These are phyloP conservation scores for Sequoia sempervirens DNA, from an alignment of 75 land plant genomes.

Conservation along the genomic window DNA sequence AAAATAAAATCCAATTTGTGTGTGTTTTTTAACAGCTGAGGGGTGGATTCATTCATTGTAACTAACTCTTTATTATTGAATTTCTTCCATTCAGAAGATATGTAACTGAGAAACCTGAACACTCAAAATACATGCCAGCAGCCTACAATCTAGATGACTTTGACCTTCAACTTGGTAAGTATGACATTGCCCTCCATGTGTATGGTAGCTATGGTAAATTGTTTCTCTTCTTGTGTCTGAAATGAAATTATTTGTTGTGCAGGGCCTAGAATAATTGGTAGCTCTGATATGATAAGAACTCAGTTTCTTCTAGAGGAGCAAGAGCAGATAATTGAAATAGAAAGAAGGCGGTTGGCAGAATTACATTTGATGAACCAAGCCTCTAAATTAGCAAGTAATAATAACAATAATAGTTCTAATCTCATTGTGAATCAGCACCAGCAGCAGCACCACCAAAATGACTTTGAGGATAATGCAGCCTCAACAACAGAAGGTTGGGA, in stretches of 20 bases:
- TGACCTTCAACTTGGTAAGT: conserved; percentile 1
- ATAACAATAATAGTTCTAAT: not conserved
- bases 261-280: conserved; percentile 6
- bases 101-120: not conserved
- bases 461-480: not conserved
- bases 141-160: not conserved
- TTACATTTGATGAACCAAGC: conserved; percentile 1
- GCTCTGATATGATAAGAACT: not conserved
- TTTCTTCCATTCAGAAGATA: not conserved
- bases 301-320: conserved; percentile 12
- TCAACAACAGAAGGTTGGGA: conserved; percentile 12
- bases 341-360: conserved; percentile 2
- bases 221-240: not conserved
- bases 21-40: not conserved
- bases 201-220: not conserved
- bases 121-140: not conserved
- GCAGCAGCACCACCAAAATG: conserved; percentile 7
- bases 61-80: not conserved
- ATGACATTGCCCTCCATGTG: not conserved
- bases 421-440: conserved; percentile 4
- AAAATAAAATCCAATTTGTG: not conserved
- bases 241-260: conserved; percentile 1
- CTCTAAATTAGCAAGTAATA: not conserved
- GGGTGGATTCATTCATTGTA: not conserved
- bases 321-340: conserved; percentile 1